Evolutionary conservation across 2,329 filamentous ascomycete species (phyloP).

Genomic region (Xylariaceae sp.): DNA sequence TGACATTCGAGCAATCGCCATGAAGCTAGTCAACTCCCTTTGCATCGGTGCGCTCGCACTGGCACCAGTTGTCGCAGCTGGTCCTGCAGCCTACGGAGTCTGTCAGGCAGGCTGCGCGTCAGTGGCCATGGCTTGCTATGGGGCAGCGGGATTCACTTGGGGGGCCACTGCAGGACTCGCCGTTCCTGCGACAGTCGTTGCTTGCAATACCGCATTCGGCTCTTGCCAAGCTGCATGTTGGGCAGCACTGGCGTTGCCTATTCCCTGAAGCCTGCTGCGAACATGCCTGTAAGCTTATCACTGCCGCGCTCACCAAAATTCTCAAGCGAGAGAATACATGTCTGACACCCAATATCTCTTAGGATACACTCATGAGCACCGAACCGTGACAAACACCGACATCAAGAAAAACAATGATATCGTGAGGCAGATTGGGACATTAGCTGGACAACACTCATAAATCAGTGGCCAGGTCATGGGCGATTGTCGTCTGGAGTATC

Average conservation of each 20-base stretch:
- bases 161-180: slow-evolving; percentile 7
- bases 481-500: no score
- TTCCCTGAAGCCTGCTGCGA: slow-evolving; percentile 1
- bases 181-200: slow-evolving; percentile 3
- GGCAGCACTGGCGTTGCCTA: slow-evolving; percentile 2
- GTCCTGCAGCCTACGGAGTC: slow-evolving; percentile 10
- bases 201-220: slow-evolving; percentile 13
- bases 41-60: not conserved
- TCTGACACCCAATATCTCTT: no score
- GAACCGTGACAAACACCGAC: no score
- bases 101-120: slow-evolving; percentile 14
- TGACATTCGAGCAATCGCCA: not conserved
- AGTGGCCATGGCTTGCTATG: slow-evolving; percentile 12
- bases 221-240: slow-evolving; percentile 13
- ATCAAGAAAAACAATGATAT: no score
- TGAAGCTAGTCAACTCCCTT: slow-evolving; percentile 4
- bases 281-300: not conserved
- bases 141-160: slow-evolving; percentile 12
- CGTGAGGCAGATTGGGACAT: no score
- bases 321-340: not conserved
- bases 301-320: not conserved
- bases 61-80: slow-evolving; percentile 4
- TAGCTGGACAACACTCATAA: no score
- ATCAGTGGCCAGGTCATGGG: no score
- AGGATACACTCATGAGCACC: no score